Evolutionary conservation across 2,329 filamentous ascomycete species (phyloP), one percentile per base, ranked within the genome.

Genomic region (Nemania sp.): DNA sequence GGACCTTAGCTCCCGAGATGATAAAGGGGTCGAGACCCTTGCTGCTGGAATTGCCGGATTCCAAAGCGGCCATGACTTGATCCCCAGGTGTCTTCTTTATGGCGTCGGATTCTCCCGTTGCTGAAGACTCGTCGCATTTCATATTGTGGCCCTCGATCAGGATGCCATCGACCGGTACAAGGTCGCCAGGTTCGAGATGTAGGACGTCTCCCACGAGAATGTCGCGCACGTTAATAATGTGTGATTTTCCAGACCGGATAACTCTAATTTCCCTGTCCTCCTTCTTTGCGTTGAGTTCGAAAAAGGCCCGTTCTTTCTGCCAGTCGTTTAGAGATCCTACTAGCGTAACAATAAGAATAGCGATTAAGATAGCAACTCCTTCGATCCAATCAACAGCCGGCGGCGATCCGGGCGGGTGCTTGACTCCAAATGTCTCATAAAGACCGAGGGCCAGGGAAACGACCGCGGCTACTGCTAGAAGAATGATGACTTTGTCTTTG

Each of bases 401-500:
- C 2, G 75, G 74, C 1, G 71, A 67, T 3, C 72, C 74, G 3
- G 73, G 71, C 2, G 63, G 62, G 41, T 75, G 74, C 42, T 75
- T 49, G 56, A 75, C 62, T 17, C 79, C 78, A 12, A 86, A 76
- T 0, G 83, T 82, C 66, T 88, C 80, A 63, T 90, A 91, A 2
- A 91, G 73, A 8, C 88, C 87, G 9, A 91, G 74, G 7, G 83
- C 84, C 6, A 90, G 71, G 0, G 86, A 90, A 9, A 90, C 78
- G 9, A 85, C 74, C 1, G 87, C 88, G 8, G 87, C 87, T 30
- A 83, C 77, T 0, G 86, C 87, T 54, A 90, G 73, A 5, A 90
- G 72, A 33, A 90, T 86, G 33, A 91, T 79, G 30, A 90, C 84
- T 60, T 87, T 88, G 70, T 90, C 88, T 61, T 89, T 87, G 68